These are phyloP conservation scores for Mycena galericulata DNA, from an alignment of 768 basidiomycete genomes.

Conservation along the genomic window DNA sequence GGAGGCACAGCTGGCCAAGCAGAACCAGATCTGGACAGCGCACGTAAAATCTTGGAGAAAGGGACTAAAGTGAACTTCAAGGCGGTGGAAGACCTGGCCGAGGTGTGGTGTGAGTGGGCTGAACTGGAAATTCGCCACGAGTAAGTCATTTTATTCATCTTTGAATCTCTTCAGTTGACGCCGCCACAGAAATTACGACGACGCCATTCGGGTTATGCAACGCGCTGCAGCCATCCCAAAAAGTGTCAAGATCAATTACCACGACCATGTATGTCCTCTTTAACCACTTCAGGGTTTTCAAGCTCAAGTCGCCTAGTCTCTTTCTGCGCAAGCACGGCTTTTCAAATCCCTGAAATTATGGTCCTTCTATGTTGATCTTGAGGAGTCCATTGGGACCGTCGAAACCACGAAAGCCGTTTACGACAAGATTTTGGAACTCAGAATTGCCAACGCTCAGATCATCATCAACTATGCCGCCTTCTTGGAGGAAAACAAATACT, in stretches of 20 bases:
- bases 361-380: constrained; percentile 98
- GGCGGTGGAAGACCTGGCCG: constrained; percentile 96
- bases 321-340: constrained; percentile 88
- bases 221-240: constrained; percentile 93
- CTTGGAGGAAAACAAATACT: constrained; percentile 97
- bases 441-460: constrained; percentile 97
- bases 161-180: constrained; percentile 27
- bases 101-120: constrained; percentile 99
- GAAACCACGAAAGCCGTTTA: constrained; percentile 93
- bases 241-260: constrained; percentile 91
- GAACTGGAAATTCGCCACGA: constrained; percentile 98
- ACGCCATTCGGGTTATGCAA: constrained; percentile 96
- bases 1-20: constrained; percentile 86
- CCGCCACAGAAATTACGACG: constrained; percentile 87
- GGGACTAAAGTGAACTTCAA: constrained; percentile 93
- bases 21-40: constrained; percentile 84
- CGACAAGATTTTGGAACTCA: constrained; percentile 95
- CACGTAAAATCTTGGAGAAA: constrained; percentile 94
- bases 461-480: constrained; percentile 98
- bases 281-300: neutral
- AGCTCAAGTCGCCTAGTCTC: constrained; percentile 58
- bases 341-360: constrained; percentile 99
- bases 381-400: constrained; percentile 96
- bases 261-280: constrained; percentile 82
- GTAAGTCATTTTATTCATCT: constrained; percentile 60